Conservation (phyloP, 768 basidiomycete genomes). For the Rubroboletus pulcherrimus region DNA sequence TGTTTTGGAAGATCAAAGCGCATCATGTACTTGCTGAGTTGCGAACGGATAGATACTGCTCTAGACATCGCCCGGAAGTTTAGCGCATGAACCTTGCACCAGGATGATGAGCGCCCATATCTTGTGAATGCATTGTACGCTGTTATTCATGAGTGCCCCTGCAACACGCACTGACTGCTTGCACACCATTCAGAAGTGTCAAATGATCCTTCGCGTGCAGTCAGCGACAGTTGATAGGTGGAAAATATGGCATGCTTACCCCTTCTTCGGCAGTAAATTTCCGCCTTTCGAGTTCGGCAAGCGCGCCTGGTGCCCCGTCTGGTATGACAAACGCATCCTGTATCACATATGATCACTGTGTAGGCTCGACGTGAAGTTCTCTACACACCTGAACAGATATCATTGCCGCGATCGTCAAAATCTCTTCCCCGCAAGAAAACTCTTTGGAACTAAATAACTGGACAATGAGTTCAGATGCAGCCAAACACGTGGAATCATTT, state of each 20-base stretch:
- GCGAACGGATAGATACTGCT: conserved; percentile 91
- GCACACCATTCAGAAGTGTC: conserved; percentile 82
- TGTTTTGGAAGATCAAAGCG: conserved; percentile 79
- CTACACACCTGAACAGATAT: conserved; percentile 75
- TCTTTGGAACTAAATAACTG: conserved; percentile 86
- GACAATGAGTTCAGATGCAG: not conserved
- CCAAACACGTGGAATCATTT: conserved; percentile 1
- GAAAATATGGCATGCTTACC: conserved; percentile 41
- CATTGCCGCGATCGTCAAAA: conserved; percentile 95
- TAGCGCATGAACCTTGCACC: conserved; percentile 90
- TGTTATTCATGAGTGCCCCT: conserved; percentile 31
- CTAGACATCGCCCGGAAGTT: conserved; percentile 94
- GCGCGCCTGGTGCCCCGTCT: conserved; percentile 78
- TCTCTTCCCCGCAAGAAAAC: conserved; percentile 90
- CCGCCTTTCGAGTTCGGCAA: conserved; percentile 87
- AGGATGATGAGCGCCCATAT: conserved; percentile 79
- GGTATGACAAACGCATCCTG: conserved; percentile 90
- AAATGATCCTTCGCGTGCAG: conserved; percentile 72
- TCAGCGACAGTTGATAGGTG: not conserved
- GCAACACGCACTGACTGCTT: not conserved
- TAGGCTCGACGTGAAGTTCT: not conserved
- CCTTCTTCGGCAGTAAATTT: conserved; percentile 99
- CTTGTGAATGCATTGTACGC: conserved; percentile 91
- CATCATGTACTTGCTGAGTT: conserved; percentile 91
- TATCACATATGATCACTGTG: not conserved